phyloP scores from a whole-genome alignment of 1,139 yeast species.

The Wickerhamomyces sp. region DNA sequence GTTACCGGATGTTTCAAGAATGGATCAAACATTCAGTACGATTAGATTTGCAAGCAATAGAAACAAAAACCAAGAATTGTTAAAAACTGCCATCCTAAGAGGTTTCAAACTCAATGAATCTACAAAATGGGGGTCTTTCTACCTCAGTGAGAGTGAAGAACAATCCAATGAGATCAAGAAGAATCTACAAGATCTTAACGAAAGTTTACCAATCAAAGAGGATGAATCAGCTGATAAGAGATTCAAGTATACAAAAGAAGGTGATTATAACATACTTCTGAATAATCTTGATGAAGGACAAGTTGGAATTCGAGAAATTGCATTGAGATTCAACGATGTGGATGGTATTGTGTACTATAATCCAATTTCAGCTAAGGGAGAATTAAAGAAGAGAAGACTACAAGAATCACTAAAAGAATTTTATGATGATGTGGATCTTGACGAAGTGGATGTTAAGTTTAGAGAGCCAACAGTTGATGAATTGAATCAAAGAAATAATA shows the following conservation, averaged over 20 bases:
- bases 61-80: conserved; percentile 21
- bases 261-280: conserved; percentile 73
- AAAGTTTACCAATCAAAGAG: conserved; percentile 39
- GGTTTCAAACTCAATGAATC: conserved; percentile 63
- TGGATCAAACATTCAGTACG: conserved; percentile 71
- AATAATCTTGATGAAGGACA: conserved; percentile 27
- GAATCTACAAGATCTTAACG: conserved; percentile 36
- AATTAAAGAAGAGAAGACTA: conserved; percentile 78
- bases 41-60: conserved; percentile 75
- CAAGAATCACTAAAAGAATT: conserved; percentile 46
- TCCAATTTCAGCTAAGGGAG: conserved; percentile 75
- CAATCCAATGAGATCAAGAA: conserved; percentile 37
- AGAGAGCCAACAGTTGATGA: conserved; percentile 75
- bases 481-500: conserved; percentile 58
- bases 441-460: conserved; percentile 53
- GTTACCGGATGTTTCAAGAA: conserved; percentile 83
- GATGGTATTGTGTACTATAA: conserved; percentile 65
- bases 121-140: conserved; percentile 82
- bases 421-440: conserved; percentile 46
- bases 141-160: conserved; percentile 42
- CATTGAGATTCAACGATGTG: conserved; percentile 46
- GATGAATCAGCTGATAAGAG: conserved; percentile 39
- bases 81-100: conserved; percentile 65
- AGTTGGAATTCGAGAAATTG: conserved; percentile 50
- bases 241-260: conserved; percentile 56